Conservation (phyloP, 768 basidiomycete genomes). For the Kwoniella botswanensis region DNA sequence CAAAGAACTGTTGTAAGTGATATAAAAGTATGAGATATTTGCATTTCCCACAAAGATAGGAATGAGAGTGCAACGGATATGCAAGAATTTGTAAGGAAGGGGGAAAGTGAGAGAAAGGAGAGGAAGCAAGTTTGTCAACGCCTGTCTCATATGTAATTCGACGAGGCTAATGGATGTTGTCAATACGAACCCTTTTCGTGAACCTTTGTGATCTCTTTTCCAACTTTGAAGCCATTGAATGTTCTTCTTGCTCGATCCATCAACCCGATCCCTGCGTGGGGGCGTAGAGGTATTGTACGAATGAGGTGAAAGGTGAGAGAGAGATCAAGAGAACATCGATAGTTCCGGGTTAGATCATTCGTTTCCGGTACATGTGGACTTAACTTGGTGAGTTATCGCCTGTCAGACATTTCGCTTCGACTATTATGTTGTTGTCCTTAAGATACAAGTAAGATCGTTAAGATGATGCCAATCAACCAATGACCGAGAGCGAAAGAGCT, state of each 20-base stretch:
- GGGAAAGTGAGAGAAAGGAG: conserved; percentile 4
- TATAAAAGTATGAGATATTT: not conserved
- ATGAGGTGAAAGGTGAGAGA: conserved; percentile 17
- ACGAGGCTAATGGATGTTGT: conserved; percentile 17
- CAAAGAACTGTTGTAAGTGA: conserved; percentile 32
- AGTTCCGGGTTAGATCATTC: not conserved
- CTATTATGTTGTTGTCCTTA: conserved; percentile 18
- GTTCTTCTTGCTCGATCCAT: conserved; percentile 16
- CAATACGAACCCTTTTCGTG: conserved; percentile 34
- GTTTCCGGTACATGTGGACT: not conserved
- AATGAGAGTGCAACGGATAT: not conserved
- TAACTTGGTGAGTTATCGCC: conserved; percentile 4
- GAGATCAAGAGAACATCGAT: conserved; percentile 6
- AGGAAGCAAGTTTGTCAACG: conserved; percentile 25
- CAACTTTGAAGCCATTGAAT: conserved; percentile 9
- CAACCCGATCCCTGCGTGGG: conserved; percentile 22
- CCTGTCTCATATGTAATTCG: conserved; percentile 18
- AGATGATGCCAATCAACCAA: conserved; percentile 7
- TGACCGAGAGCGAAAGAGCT: conserved; percentile 1
- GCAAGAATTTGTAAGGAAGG: not conserved
- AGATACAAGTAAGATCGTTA: conserved; percentile 25
- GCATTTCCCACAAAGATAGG: not conserved
- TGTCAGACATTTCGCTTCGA: conserved; percentile 11
- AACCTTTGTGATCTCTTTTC: conserved; percentile 17
- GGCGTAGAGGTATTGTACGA: conserved; percentile 5